phyloP scores from a whole-genome alignment of 73 alveolate genomes.

The Durusdinium trenchii region DNA sequence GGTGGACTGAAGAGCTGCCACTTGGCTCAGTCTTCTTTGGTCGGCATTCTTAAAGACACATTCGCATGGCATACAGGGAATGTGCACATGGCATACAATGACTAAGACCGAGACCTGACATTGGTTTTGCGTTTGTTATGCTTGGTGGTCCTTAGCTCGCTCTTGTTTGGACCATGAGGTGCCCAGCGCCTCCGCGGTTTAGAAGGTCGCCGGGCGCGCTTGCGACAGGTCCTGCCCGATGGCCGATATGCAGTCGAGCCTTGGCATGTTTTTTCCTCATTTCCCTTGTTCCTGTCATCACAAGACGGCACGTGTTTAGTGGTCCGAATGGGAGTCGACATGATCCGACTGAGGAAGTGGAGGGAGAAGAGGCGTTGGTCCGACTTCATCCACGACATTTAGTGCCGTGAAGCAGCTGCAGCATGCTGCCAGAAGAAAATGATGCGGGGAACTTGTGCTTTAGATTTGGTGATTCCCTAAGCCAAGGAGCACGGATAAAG shows the following conservation, averaged over 20 bases:
- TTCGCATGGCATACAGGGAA: too few species aligned
- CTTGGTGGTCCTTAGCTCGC: background rate
- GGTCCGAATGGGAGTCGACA: background rate
- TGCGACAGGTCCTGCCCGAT: constrained; percentile 44
- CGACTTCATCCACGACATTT: constrained; percentile 69
- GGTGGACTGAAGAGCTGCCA: constrained; percentile 35
- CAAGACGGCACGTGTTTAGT: background rate
- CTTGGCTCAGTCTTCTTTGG: background rate
- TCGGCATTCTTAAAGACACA: background rate
- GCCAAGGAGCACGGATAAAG: background rate
- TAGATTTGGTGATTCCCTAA: too few species aligned
- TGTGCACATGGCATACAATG: too few species aligned
- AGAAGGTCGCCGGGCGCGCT: constrained; percentile 72
- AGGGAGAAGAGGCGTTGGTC: constrained; percentile 53
- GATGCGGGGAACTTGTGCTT: too few species aligned
- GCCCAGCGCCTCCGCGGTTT: constrained; percentile 34
- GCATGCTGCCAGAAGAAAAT: background rate
- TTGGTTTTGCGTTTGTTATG: too few species aligned
- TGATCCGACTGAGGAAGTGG: constrained; percentile 18
- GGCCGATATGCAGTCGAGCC: constrained; percentile 59
- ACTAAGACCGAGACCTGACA: too few species aligned
- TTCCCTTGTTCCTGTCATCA: too few species aligned
- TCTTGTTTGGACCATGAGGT: background rate
- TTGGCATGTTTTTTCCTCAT: background rate
- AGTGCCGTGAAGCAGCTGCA: background rate